Base-by-base conservation (phyloP, 371 early-diverging fungal genomes). In the Mortierella sp. region DNA sequence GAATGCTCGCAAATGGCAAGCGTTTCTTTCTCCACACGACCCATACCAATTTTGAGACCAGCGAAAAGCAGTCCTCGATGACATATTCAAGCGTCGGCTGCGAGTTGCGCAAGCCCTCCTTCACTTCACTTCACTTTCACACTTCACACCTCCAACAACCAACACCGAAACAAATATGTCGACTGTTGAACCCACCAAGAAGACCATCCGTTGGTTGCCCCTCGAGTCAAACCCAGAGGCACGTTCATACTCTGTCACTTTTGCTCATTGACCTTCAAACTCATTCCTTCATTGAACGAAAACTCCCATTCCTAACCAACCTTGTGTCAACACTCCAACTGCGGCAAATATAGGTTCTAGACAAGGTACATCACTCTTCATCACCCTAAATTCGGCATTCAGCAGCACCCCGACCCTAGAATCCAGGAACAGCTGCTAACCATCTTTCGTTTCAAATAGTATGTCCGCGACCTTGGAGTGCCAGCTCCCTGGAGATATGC, bases 141-240 rank as follows among this genome's bases (percentile, higher is more conserved):
- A 24, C 34, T 19, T n/a, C 37, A 50, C 7, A 29, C 34, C 40
- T n/a, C 39, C 22, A 58, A 75, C 64, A 69, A n/a, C 31, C n/a
- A n/a, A n/a, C n/a, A n/a, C n/a, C n/a, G n/a, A n/a, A n/a, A n/a
- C n/a, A n/a, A 72, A 71, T 65, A 72, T 76, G 76, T 65, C 72
- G n/a, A 1, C 70, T 44, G 26, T 66, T 37, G 34, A 63, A 47
- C 40, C 63, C 14, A 26, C 70, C 22, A 81, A 76, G 71, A 84
- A 79, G 48, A 86, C 75, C 65, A 79, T 90, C 11, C 79, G 86
- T 79, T 96, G 96, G 96, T 80, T 94, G 14, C 95, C 96, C 19
- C 91, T 96, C 37, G 96, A 96, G 83, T 91, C 93, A 4, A 95
- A 95, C 75, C 96, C 96, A 26, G 94, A 95, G 44, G 95, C 94